Evolutionary conservation across 352 stramenopile species (phyloP), one percentile per base, ranked within the genome.

Genomic region (Pythium scleroteichum): DNA sequence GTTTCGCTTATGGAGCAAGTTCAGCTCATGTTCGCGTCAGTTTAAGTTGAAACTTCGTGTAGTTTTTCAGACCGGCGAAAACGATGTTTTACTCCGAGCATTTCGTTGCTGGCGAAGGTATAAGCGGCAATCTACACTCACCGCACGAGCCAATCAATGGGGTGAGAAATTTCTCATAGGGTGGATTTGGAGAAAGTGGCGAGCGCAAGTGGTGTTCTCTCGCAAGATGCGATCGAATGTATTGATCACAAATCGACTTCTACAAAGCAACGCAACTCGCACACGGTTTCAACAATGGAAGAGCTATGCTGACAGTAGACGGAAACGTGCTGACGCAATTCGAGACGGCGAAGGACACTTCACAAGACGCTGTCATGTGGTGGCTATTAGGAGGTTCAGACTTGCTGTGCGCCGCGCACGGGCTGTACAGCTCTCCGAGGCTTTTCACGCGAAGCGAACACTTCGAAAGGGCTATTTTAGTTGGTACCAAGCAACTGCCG

Each of bases 21-120:
- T 59, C 29, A 54, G 48, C 2, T 46, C 58, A 2, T 5, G 49
- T 5, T 53, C 39, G 4, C 58, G 58, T 17, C 10, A 16, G 2
- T 65, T 65, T 22, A 65, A 65, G 20, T 23, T 20, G 17, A 58
- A 56, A 26, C 32, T 65, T 5, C 58, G 58, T 13, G 40, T 17
- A 13, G 35, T 65, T 7, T 65, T 65, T 17, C 39, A 65, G 45
- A 53, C 58, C 8, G 49, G 58, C 4, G 58, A 58, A 17, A 22
- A 45, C 9, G 50, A 58, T n/a, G 38, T 47, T 16, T 48, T 49
- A 26, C 24, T 40, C 8, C n/a, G 35, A 9, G 40, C 40, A 1
- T 65, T 58, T 17, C 38, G 49, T 16, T 51, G 29, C 17, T 65
- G 58, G 58, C 24, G 49, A 12, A 49, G 58, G 19, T 65, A 65